Base-by-base conservation (phyloP, 805 yeast species). In the Lipomyces chichibuensis region DNA sequence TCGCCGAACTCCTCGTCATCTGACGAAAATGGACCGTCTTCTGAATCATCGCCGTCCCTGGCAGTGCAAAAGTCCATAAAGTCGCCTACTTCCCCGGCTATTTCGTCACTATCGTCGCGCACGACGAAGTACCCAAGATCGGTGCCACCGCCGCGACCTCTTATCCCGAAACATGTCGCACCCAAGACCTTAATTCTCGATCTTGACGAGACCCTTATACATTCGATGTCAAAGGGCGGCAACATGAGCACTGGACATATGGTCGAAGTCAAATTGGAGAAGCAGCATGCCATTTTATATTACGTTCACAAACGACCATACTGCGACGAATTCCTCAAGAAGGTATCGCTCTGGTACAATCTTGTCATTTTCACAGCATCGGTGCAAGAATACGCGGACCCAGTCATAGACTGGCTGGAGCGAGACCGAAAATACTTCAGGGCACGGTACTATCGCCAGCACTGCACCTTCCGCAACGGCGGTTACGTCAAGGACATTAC, bases 301-400 rank as follows among this genome's bases (percentile, higher is more conserved):
- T 90, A 89, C 76, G 97, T 95, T 32, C 91, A 91, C 75, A 94
- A 94, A 76, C 81, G 99, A 62, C 99, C 99, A 0, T 89, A 84
- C 75, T 95, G 97, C 76, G 97, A 92, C 77, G 85, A 87, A 70
- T 95, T 95, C 74, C 81, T 95, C 32, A 81, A 85, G 66, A 88
- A 88, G 68, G 95, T 92, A 8, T 82, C 88, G 62, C 86, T 86
- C 73, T 94, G 98, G 98, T 95, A 85, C 78, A 89, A 92, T 72
- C 80, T 95, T 55, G 93, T 92, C 39, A 87, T 96, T 9, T 95
- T 95, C 81, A 95, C 99, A 0, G 99, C 99, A 1, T 89, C 96
- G 52, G 93, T 95, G 69, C 86, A 88, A 77, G 97, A 92, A 75
- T 95, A 95, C 75, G 98, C 99, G 0, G 99, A 95, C 75, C 98